Base-by-base conservation (phyloP, 164 flowering plant species). In the Berberis vulgaris region DNA sequence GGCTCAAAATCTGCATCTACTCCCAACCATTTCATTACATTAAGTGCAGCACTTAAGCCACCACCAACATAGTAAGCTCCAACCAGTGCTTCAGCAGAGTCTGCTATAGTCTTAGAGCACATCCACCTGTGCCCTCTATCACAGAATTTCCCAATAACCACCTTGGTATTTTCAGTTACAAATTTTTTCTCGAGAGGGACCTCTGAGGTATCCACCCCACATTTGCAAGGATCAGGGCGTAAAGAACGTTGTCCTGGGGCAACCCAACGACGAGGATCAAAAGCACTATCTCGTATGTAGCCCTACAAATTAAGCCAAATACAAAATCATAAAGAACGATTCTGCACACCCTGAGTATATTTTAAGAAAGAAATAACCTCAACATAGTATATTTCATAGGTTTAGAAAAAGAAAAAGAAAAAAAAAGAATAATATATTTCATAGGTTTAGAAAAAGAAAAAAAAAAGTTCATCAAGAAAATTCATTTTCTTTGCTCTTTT, bases 91-190 rank as follows among this genome's bases (percentile, higher is more conserved):
- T 94, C 99, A 73, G 84, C 88, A 71, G 96, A 94, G 70, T 94
- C 99, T 10, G 99, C 66, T 49, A 94, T 79, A 2, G 96, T 83
- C 72, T 94, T 94, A 45, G 97, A 94, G 61, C 75, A 77, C 82
- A 91, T 78, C 99, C 99, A 94, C 63, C 97, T 73, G 61, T 94
- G 99, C 41, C 96, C 97, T 67, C 52, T 77, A 68, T 87, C 97
- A 78, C 99, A 94, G 60, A 67, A 50, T 66, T 82, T 81, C 42
- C 95, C 97, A 63, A 85, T 63, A 64, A 75, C 61, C 50, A 83
- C 43, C 59, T 84, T 81, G 44, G 70, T 67, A 58, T 82, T 86
- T 56, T 82, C 81, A 56, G 79, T 80, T 43, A 61, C 63, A 64
- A 76, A 83, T 61, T 75, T 81, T 9, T 64, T 57, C 43, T 81